Conservation (phyloP, 768 basidiomycete species). For the Glaciozyma antarctica region DNA sequence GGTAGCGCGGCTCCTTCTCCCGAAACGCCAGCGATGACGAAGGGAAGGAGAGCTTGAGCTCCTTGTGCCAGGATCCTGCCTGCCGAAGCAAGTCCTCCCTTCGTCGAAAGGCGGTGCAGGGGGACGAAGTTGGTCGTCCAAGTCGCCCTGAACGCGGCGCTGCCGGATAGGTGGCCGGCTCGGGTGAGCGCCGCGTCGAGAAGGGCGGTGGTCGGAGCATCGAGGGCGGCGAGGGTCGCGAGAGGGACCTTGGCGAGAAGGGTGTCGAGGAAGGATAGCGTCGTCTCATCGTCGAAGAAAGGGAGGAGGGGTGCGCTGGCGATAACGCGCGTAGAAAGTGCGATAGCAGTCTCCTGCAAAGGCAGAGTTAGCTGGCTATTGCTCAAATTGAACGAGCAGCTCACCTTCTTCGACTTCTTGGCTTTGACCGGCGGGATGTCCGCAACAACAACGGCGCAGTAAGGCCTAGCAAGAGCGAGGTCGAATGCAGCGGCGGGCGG, state of each 20-base stretch:
- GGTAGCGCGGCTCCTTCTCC: not conserved
- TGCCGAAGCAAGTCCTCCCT: not conserved
- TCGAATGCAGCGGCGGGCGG: not conserved
- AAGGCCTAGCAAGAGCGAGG: not conserved
- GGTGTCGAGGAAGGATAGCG: slow-evolving; percentile 4
- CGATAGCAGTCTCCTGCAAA: too few relatives aligned
- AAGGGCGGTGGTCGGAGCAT: not conserved
- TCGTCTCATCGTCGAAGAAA: slow-evolving; percentile 16
- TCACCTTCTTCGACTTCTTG: slow-evolving; percentile 7
- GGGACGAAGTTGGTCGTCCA: slow-evolving; percentile 16
- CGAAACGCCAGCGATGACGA: not conserved
- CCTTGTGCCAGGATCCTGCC: slow-evolving; percentile 14
- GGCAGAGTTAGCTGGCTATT: too few relatives aligned
- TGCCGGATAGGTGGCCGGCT: slow-evolving; percentile 1
- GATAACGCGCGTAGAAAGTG: slow-evolving; percentile 6
- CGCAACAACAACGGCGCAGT: slow-evolving; percentile 2
- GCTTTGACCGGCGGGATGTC: slow-evolving; percentile 1
- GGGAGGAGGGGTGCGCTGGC: slow-evolving; percentile 10
- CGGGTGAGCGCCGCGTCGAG: slow-evolving; percentile 4
- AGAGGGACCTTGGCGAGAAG: not conserved
- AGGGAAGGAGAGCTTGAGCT: slow-evolving; percentile 8
- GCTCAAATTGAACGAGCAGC: too few relatives aligned
- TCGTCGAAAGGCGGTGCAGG: slow-evolving; percentile 12
- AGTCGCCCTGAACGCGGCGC: not conserved
- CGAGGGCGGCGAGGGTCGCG: not conserved